phyloP scores from a whole-genome alignment of 192 early-diverging fungal species.

The Allomyces arbusculus region DNA sequence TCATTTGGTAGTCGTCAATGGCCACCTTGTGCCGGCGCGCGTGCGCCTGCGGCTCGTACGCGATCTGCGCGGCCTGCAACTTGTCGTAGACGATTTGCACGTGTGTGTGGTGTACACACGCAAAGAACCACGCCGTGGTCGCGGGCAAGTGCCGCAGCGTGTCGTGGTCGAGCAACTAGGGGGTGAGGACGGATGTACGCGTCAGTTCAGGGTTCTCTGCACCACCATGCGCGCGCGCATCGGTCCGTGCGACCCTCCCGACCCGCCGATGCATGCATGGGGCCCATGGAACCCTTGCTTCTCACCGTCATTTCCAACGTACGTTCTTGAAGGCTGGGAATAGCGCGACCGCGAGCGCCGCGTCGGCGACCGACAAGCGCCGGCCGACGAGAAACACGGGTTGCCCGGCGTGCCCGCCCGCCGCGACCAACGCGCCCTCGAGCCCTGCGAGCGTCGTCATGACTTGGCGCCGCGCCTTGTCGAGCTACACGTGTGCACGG shows the following conservation, averaged over 20 bases:
- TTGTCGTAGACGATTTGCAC: neutral
- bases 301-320: neutral
- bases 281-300: neutral
- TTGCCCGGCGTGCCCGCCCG: no score
- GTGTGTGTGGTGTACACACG: neutral
- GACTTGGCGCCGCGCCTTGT: no score
- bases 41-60: neutral
- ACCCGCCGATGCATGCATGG: neutral
- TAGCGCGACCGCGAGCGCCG: neutral
- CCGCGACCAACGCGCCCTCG: no score
- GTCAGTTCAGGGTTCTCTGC: no score
- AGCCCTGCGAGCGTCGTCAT: no score
- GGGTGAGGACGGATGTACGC: no score
- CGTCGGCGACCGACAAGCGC: neutral
- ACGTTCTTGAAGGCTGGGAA: neutral
- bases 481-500: no score
- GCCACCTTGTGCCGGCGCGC: slow-evolving; percentile 5
- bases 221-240: no score
- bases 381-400: no score
- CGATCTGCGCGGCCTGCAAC: neutral
- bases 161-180: neutral
- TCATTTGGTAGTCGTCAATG: slow-evolving; percentile 24
- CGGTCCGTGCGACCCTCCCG: no score
- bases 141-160: neutral
- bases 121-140: neutral